These are phyloP conservation scores for Pleurotus djamor DNA, from an alignment of 768 basidiomycete genomes.

Conservation along the genomic window DNA sequence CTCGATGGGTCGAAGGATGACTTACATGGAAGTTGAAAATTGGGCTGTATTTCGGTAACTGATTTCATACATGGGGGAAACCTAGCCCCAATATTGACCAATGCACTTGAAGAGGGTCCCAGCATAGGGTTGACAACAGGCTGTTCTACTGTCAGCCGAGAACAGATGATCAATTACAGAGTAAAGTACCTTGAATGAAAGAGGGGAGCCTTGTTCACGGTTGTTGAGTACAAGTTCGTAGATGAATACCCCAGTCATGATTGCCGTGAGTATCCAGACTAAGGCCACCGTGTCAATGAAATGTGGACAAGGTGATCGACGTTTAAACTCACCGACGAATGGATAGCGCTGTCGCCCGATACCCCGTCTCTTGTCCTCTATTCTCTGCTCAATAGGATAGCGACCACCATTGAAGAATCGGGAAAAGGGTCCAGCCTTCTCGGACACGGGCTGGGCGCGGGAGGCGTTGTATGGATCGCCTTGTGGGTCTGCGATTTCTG, in stretches of 20 bases:
- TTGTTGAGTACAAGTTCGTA: conserved; percentile 81
- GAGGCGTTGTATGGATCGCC: conserved; percentile 17
- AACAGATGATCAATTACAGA: not conserved
- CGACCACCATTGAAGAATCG: conserved; percentile 43
- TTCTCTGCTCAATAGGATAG: conserved; percentile 74
- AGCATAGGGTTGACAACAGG: conserved; percentile 88
- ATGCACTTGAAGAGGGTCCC: conserved; percentile 80
- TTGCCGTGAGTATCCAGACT: conserved; percentile 65
- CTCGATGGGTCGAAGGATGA: not conserved
- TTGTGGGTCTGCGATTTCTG: conserved; percentile 68
- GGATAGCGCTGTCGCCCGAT: conserved; percentile 82
- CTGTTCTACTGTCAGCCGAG: conserved; percentile 27
- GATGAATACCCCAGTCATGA: conserved; percentile 77
- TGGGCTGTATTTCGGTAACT: conserved; percentile 53
- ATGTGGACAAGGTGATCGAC: not conserved
- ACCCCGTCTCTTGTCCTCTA: conserved; percentile 85
- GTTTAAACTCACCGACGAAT: conserved; percentile 57
- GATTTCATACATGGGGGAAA: conserved; percentile 92
- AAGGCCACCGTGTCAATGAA: conserved; percentile 12
- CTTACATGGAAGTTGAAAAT: conserved; percentile 60
- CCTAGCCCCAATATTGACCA: conserved; percentile 88
- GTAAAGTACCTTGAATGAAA: conserved; percentile 74
- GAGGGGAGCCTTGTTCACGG: conserved; percentile 73
- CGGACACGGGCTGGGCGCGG: conserved; percentile 21
- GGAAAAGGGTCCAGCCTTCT: conserved; percentile 38